Conservation (phyloP, 2,329 filamentous ascomycete species). For the Apiospora aurea region DNA sequence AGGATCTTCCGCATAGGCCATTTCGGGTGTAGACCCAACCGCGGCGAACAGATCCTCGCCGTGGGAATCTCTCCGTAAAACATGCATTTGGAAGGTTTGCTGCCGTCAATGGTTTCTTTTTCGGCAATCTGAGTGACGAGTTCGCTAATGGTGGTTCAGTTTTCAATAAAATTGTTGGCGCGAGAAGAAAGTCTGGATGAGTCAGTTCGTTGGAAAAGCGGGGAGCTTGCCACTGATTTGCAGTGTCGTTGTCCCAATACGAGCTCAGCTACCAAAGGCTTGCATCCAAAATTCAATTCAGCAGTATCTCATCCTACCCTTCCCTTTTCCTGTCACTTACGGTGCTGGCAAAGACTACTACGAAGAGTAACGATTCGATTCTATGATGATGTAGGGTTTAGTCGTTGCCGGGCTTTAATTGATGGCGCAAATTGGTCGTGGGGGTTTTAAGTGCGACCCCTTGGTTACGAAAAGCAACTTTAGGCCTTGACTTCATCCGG, state of each 20-base stretch:
- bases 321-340: neutral
- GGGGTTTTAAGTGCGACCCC: neutral
- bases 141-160: neutral
- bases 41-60: slow-evolving; percentile 30
- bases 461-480: neutral
- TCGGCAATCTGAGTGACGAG: neutral
- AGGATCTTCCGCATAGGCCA: slow-evolving; percentile 26
- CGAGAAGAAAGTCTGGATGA: neutral
- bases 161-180: neutral
- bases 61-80: slow-evolving; percentile 27
- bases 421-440: neutral
- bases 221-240: neutral
- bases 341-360: neutral
- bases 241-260: neutral
- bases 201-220: slow-evolving; percentile 11
- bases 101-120: neutral
- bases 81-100: slow-evolving; percentile 29
- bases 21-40: slow-evolving; percentile 17
- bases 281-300: neutral
- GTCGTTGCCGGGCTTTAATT: neutral
- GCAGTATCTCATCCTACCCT: neutral
- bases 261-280: neutral
- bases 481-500: neutral
- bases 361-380: neutral
- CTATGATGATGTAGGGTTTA: neutral